Percentiles rank a stretch among this genome's conserved stretches.
Conservation (phyloP, 2,329 filamentous ascomycete species). For the Uncinocarpus reesii region DNA sequence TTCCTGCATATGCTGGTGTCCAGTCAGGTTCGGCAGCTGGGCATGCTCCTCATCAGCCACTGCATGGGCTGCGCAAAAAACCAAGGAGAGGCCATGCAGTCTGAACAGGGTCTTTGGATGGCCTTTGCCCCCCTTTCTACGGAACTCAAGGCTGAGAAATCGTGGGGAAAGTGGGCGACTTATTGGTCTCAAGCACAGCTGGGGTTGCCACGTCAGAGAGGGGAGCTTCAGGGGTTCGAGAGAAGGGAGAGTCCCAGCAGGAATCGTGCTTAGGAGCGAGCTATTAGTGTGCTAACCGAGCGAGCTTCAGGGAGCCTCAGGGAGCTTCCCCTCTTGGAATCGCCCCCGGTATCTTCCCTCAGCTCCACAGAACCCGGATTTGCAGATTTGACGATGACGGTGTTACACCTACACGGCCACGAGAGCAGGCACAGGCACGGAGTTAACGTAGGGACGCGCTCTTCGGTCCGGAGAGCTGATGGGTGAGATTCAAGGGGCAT, state of each 20-base stretch:
- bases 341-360: not conserved
- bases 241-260: too few relatives aligned
- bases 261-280: too few relatives aligned
- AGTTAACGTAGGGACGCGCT: too few relatives aligned
- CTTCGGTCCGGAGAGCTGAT: too few relatives aligned
- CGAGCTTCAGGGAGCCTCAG: not conserved
- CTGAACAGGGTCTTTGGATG: not conserved
- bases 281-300: slow-evolving; percentile 4
- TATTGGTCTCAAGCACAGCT: slow-evolving; percentile 1
- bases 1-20: not conserved
- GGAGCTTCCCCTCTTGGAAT: not conserved
- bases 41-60: not conserved
- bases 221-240: slow-evolving; percentile 3
- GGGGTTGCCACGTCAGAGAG: slow-evolving; percentile 11
- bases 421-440: not conserved
- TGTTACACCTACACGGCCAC: not conserved
- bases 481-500: too few relatives aligned
- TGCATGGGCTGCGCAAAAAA: slow-evolving; percentile 4
- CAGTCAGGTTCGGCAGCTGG: not conserved
- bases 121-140: not conserved
- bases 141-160: slow-evolving; percentile 10
- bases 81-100: not conserved
- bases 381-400: not conserved
- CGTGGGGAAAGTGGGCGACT: not conserved
- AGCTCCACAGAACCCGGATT: slow-evolving; percentile 4